Evolutionary conservation across 345 rosid species (phyloP), one percentile per base, ranked within the genome.

Genomic region (Arabidopsis arenosa): DNA sequence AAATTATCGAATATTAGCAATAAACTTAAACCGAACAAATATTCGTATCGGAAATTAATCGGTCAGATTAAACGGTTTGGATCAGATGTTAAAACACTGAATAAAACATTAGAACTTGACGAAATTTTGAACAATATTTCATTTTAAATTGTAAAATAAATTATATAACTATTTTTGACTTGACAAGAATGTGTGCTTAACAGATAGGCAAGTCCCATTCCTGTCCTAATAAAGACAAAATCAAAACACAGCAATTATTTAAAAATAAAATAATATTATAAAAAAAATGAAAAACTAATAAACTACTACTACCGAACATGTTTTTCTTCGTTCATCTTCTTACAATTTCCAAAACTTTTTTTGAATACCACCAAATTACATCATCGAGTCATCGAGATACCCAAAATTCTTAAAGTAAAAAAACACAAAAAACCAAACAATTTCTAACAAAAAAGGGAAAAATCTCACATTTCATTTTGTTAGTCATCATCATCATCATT

Each of bases 161-260:
- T 49, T 8, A 14, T 28, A 55, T 58, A 2, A 35, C 9, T 7
- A 8, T 12, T 30, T 52, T 12, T 30, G 54, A 63, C 17, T 63
- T 41, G 63, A 73, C 63, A 63, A 72, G 64, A 63, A 18, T 18
- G 26, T 73, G 70, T 58, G 63, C 36, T 32, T 18, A 64, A 73
- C 77, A 73, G 77, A 64, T 18, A 54, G 63, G 70, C 70, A 63
- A 56, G 36, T 32, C 70, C 45, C 63, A 63, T 41, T 43, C 77
- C 26, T 63, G 63, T 73, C 63, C 2, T 53, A 43, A 54, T 54
- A 54, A 73, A 45, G 64, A 73, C 77, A 73, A 73, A 55, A 30
- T 13, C 9, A 35, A 28, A 53, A 43, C 37, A 13, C 64, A 53
- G 47, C 39, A 63, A 63, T 63, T 32, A 64, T 63, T 28, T 39